Percentiles rank a stretch among this genome's conserved stretches.
These are phyloP conservation scores for Xylaria sp. DNA, from an alignment of 2,329 filamentous ascomycete species.

Conservation along the genomic window DNA sequence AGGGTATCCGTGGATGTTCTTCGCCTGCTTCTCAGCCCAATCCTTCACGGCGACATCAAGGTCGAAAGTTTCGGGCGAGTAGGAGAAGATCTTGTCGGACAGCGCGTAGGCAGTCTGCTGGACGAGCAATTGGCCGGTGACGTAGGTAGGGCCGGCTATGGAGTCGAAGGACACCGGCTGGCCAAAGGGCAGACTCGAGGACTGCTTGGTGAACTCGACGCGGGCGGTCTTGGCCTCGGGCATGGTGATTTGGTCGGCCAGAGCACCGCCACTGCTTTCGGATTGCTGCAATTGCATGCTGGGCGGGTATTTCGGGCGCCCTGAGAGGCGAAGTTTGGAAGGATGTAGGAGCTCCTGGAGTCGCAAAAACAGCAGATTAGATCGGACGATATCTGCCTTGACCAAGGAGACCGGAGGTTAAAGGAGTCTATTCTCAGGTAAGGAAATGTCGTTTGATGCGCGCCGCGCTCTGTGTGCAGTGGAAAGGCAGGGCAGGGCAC, in stretches of 20 bases:
- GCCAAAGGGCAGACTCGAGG: slow-evolving; percentile 60
- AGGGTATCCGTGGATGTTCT: slow-evolving; percentile 80
- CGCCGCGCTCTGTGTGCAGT: neutral
- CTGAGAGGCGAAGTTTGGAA: slow-evolving; percentile 15
- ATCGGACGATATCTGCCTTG: slow-evolving; percentile 9
- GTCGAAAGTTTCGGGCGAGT: slow-evolving; percentile 91
- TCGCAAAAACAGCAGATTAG: slow-evolving; percentile 20
- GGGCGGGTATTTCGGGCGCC: slow-evolving; percentile 11
- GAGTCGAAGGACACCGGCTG: slow-evolving; percentile 56
- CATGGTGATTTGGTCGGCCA: slow-evolving; percentile 36
- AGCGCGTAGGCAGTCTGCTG: slow-evolving; percentile 95
- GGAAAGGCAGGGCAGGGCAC: neutral
- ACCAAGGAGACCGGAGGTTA: slow-evolving; percentile 1
- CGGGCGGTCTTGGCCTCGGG: slow-evolving; percentile 36
- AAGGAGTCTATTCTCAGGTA: slow-evolving; percentile 2
- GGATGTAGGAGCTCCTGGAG: slow-evolving; percentile 18
- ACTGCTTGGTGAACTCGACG: slow-evolving; percentile 45
- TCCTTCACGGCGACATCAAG: slow-evolving; percentile 80
- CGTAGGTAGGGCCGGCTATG: slow-evolving; percentile 86
- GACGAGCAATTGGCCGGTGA: slow-evolving; percentile 89
- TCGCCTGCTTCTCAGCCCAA: slow-evolving; percentile 71
- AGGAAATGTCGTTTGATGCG: neutral
- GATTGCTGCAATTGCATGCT: slow-evolving; percentile 43
- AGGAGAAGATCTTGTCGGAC: slow-evolving; percentile 96
- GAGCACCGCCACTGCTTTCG: slow-evolving; percentile 39